A percentile compares a stretch with the other conserved stretches of the same genome.
Evolutionary conservation across 176 grass and related monocot genomes (phyloP).

Genomic region (Eleusine coracana): DNA sequence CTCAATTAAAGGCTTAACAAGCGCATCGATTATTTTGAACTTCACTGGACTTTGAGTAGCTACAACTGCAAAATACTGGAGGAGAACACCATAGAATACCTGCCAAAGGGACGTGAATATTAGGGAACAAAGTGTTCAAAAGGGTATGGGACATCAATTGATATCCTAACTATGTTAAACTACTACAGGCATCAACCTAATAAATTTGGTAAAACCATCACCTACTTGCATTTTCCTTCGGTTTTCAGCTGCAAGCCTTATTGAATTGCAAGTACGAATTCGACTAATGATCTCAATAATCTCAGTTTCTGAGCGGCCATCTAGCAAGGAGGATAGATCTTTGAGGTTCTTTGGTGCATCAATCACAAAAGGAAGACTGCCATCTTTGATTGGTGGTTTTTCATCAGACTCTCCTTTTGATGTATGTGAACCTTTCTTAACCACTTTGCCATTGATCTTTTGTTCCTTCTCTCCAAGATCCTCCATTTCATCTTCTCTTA

Average conservation of each 20-base stretch:
- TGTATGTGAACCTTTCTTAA: conserved; percentile 30
- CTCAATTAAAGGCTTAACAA: conserved; percentile 93
- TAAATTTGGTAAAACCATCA: conserved; percentile 23
- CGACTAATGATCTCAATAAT: conserved; percentile 80
- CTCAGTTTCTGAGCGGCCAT: conserved; percentile 76
- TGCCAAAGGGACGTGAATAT: conserved; percentile 48
- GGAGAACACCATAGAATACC: conserved; percentile 92
- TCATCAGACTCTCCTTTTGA: conserved; percentile 48
- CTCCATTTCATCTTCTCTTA: conserved; percentile 65
- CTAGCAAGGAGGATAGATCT: conserved; percentile 74
- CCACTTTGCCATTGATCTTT: conserved; percentile 39
- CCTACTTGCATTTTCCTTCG: conserved; percentile 94
- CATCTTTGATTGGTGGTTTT: conserved; percentile 39
- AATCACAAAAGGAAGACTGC: conserved; percentile 82
- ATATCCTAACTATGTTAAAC: conserved; percentile 6
- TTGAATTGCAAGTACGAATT: conserved; percentile 90
- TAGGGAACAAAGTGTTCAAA: conserved; percentile 8
- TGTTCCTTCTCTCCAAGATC: conserved; percentile 52
- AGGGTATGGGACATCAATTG: not conserved
- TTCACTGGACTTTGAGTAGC: conserved; percentile 69
- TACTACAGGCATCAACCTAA: not conserved
- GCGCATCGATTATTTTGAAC: conserved; percentile 73
- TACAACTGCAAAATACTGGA: conserved; percentile 93
- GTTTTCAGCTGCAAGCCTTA: conserved; percentile 83
- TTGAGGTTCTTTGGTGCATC: conserved; percentile 76